Evolutionary conservation across 495 filamentous ascomycete species (phyloP), one percentile per base, ranked within the genome.

Genomic region (Tuber umbilicatum): DNA sequence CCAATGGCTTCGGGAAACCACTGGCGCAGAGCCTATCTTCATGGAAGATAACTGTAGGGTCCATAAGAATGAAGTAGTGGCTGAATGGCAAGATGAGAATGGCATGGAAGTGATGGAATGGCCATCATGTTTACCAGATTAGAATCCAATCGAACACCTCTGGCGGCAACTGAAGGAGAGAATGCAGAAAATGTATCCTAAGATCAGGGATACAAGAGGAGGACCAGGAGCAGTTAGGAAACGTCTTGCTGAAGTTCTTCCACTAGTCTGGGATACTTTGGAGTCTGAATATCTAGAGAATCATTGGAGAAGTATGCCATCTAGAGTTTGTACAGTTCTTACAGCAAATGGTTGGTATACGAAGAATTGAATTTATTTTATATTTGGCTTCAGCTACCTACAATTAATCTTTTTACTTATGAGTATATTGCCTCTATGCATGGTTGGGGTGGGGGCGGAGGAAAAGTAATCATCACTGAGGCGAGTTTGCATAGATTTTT

Each of bases 11-110:
- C 5, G 21, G 21, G 23, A 74, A 2, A 14, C 40, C 0, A 35
- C 68, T n/a, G 35, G 50, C 7, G 42, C 10, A 43, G 64, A 76
- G 39, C 39, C 72, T 45, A 27, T 74, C 9, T 80, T 80, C 37
- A 70, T 72, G 47, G 31, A 76, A 50, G 73, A 80, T 60, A 80
- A 80, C 39, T 71, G 31, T 7, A 43, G 38, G 5, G 72, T 78
- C 1, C 70, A 80, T 37, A 74, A 47, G 50, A 60, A 73, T 17
- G 67, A 47, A 1, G 47, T 73, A 21, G 69, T 72, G 21, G 38
- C 45, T 31, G 71, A 60, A 10, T 70, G 41, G 70, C 69, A 78
- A 64, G 4, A 23, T 4, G 38, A 74, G 38, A 38, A 73, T 19
- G 38, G 4, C 5, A 50, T 76, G 19, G 16, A 47, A 47, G 43